Conservation (phyloP, 345 rosid genomes). For the Dipteronia dyeriana region DNA sequence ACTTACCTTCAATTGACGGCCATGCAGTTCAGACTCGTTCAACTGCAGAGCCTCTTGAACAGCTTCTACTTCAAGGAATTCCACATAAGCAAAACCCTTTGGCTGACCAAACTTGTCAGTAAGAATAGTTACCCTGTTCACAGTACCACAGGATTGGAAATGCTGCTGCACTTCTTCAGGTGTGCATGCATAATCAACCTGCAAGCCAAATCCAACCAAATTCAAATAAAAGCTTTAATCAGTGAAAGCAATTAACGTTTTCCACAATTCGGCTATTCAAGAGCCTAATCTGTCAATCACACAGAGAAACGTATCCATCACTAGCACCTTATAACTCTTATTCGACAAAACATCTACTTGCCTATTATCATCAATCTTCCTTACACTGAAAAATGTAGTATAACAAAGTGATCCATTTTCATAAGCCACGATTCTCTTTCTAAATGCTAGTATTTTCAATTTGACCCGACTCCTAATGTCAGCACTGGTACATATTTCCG, state of each 20-base stretch:
- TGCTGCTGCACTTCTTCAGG: conserved; percentile 99
- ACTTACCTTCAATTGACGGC: conserved; percentile 85
- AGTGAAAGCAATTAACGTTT: conserved; percentile 8
- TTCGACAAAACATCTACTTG: neutral
- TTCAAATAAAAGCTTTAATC: conserved; percentile 1
- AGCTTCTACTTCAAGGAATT: conserved; percentile 83
- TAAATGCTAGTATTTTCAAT: neutral
- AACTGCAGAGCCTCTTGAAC: conserved; percentile 79
- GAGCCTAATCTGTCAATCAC: neutral
- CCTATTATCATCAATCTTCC: neutral
- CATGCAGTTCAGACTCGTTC: conserved; percentile 93
- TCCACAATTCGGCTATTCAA: conserved; percentile 1
- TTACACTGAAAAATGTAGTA: neutral
- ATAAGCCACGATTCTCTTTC: neutral
- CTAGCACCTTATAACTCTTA: neutral
- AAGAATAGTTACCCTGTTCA: conserved; percentile 87
- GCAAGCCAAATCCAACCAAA: conserved; percentile 21
- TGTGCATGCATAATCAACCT: conserved; percentile 97
- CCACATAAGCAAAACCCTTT: conserved; percentile 96
- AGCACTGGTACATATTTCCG: neutral
- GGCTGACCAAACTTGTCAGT: conserved; percentile 96
- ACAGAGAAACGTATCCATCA: neutral
- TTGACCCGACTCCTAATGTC: neutral
- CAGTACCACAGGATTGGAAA: conserved; percentile 95
- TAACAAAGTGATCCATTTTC: neutral